Conservation (phyloP, 495 filamentous ascomycete species). For the Podospora pseudopauciseta region DNA sequence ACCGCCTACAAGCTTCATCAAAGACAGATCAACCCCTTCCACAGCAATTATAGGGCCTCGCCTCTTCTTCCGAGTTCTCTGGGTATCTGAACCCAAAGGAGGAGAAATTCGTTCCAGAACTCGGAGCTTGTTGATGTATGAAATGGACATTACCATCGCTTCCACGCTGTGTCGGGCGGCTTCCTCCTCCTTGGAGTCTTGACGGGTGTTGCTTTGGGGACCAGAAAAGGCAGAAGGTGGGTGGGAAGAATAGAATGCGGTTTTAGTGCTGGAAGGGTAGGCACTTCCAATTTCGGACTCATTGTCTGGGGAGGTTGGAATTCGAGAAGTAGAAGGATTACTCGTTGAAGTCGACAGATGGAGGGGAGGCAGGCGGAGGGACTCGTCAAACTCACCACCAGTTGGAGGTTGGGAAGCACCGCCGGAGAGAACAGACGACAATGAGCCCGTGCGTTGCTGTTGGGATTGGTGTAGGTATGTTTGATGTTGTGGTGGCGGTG, state of each 20-base stretch:
- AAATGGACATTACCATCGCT: slow-evolving; percentile 70
- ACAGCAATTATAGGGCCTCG: slow-evolving; percentile 79
- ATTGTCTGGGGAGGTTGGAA: neutral
- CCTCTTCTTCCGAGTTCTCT: slow-evolving; percentile 31
- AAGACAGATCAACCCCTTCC: slow-evolving; percentile 62
- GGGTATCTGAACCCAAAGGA: slow-evolving; percentile 44
- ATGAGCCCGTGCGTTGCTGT: neutral
- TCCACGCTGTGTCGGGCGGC: slow-evolving; percentile 48
- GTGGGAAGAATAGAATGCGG: neutral
- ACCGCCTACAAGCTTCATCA: slow-evolving; percentile 53
- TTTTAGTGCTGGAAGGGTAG: neutral
- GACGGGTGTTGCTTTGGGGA: neutral
- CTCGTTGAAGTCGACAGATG: slow-evolving; percentile 27
- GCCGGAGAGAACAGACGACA: neutral
- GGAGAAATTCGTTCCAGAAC: slow-evolving; percentile 40
- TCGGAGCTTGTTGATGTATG: slow-evolving; percentile 58
- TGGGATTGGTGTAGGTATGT: neutral
- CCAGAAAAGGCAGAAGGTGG: neutral
- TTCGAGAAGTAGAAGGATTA: slow-evolving; percentile 36
- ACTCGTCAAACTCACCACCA: slow-evolving; percentile 36
- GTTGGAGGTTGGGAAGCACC: slow-evolving; percentile 8
- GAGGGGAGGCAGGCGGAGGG: slow-evolving; percentile 56
- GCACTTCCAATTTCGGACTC: neutral
- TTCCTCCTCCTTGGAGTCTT: neutral
- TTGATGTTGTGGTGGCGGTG: neutral